Percentiles rank a stretch among this genome's conserved stretches.
These are phyloP conservation scores for Mitragyna speciosa DNA, from an alignment of 257 asterid species.

Conservation along the genomic window DNA sequence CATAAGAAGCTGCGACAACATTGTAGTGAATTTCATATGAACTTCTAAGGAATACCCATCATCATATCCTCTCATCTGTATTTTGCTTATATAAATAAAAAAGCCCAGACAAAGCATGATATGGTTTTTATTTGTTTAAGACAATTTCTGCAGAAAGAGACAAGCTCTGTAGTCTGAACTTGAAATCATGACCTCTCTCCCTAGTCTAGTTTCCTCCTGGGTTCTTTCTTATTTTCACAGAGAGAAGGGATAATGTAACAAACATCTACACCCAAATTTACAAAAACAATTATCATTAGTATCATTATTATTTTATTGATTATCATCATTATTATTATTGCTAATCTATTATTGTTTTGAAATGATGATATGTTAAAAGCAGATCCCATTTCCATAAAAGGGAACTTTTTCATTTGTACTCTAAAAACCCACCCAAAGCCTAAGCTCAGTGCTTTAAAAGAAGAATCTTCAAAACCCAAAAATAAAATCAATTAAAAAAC, in stretches of 20 bases:
- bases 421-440: slow-evolving; percentile 26
- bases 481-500: slow-evolving; percentile 21
- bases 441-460: slow-evolving; percentile 31
- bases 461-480: slow-evolving; percentile 27
- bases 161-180: slow-evolving; percentile 73
- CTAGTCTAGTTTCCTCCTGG: slow-evolving; percentile 15
- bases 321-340: slow-evolving; percentile 10
- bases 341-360: slow-evolving; percentile 20
- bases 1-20: slow-evolving; percentile 28
- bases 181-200: slow-evolving; percentile 48
- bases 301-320: too few relatives aligned
- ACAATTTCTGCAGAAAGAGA: slow-evolving; percentile 56
- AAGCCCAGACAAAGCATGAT: slow-evolving; percentile 73
- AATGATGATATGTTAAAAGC: slow-evolving; percentile 39
- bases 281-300: neutral
- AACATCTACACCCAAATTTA: slow-evolving; percentile 20
- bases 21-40: slow-evolving; percentile 16
- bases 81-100: slow-evolving; percentile 45
- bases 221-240: slow-evolving; percentile 3
- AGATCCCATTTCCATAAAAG: slow-evolving; percentile 52
- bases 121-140: slow-evolving; percentile 65
- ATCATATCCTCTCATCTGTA: slow-evolving; percentile 53
- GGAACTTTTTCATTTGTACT: slow-evolving; percentile 31
- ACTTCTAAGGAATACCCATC: slow-evolving; percentile 47
- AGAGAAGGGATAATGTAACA: slow-evolving; percentile 19